Evolutionary conservation across 257 asterid genomes (phyloP), one percentile per base, ranked within the genome.

Genomic region (Nicotiana benthamiana): DNA sequence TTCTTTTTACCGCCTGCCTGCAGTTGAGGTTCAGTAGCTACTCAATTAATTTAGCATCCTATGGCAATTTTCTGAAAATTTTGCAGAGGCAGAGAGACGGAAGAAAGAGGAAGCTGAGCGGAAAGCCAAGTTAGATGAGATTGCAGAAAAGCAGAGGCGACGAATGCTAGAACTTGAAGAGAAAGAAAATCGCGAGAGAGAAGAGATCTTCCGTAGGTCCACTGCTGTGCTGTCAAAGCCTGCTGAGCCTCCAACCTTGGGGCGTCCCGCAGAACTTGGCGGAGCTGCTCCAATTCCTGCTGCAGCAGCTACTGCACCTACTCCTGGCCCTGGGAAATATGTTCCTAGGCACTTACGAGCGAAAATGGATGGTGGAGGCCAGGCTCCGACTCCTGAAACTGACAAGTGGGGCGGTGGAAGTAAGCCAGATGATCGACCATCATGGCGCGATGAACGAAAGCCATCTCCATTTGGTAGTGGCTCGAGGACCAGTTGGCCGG

Each of bases 61-160:
- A 22, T 46, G 77, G 57, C 66, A 24, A 70, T 22, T 70, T 70
- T 70, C 22, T 43, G 36, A 48, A 12, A 43, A 66, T 68, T 77
- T 83, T 82, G 82, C 92, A 90, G 97, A 93, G 85, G 85, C 86
- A 75, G 97, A 93, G 91, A 88, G 89, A 84, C 86, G 84, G 63
- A 89, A 85, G 88, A 89, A 87, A 80, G 97, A 90, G 83, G 95
- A 93, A 63, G 94, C 94, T 16, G 97, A 93, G 77, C 85, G 82
- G 51, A 87, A 87, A 81, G 95, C 97, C 13, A 93, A 86, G 89
- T 80, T 91, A 82, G 97, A 91, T 61, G 97, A 87, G 87, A 87
- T 93, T 30, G 97, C 97, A 17, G 93, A 90, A 84, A 91, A 85
- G 85, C 95, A 91, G 90, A 91, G 95, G 86, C 93, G 84, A 62